Base-by-base conservation (phyloP, 1,139 yeast species). In the Saccharomyces hybrid region DNA sequence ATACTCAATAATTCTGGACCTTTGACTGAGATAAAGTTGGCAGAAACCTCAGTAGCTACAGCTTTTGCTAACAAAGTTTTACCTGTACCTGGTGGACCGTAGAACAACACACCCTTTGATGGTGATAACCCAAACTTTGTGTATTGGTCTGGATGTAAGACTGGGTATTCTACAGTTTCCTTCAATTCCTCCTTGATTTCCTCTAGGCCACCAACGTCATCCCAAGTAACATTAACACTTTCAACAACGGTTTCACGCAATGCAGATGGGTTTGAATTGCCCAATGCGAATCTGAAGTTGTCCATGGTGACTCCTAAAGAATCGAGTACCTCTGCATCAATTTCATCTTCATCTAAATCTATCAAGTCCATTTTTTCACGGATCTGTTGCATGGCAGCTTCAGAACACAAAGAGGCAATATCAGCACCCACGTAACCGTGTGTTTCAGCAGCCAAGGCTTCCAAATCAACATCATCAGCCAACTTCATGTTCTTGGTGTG, bases 61-160 rank as follows among this genome's bases (percentile, higher is more conserved):
- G 99, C 99, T 75, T 93, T 93, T 49, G 99, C 99, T 65, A 93
- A 80, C 68, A 93, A 78, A 5, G 99, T 91, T 76, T 91, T 91
- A 88, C 99, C 99, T 61, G 98, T 91, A 85, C 99, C 99, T 58
- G 99, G 99, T 55, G 99, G 99, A 66, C 99, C 99, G 74, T 88
- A 93, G 79, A 95, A 93, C 71, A 95, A 79, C 62, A 93, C 98
- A 77, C 99, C 99, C 77, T 91, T 91, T 53, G 98, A 84, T 54
- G 99, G 99, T 19, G 98, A 86, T 73, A 93, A 82, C 60, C 99
- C 99, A 71, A 93, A 91, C 78, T 93, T 93, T 75, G 95, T 89
- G 77, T 90, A 93, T 80, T 91, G 96, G 70, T 93, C 99, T 72
- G 99, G 98, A 74, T 93, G 98, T 71, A 91, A 80, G 54, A 93